Conservation (phyloP, 1,284 basidiomycete genomes). For the Stygiomarasmius scandens region DNA sequence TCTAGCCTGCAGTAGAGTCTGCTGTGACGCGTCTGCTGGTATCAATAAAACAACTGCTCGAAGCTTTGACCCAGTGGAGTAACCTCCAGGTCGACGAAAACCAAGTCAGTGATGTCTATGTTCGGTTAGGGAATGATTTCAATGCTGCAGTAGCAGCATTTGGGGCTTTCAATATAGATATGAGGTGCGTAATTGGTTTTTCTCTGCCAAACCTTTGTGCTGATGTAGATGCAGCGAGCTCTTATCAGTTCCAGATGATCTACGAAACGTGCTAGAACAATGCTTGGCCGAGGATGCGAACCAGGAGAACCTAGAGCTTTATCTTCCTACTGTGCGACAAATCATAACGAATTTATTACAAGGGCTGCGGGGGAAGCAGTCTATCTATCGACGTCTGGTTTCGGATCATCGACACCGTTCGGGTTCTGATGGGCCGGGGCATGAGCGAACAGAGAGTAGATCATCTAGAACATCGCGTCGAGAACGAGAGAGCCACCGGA, state of each 20-base stretch:
- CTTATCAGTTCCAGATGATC: conserved; percentile 84
- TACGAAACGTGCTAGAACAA: conserved; percentile 87
- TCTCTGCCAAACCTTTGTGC: not conserved
- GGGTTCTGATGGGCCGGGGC: conserved; percentile 37
- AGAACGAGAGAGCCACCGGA: conserved; percentile 51
- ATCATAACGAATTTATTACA: conserved; percentile 94
- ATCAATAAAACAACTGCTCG: conserved; percentile 92
- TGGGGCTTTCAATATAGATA: conserved; percentile 83
- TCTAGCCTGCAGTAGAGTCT: conserved; percentile 81
- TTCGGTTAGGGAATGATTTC: conserved; percentile 95
- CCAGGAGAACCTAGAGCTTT: conserved; percentile 83
- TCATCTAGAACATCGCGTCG: conserved; percentile 47
- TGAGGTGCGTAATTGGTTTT: conserved; percentile 66
- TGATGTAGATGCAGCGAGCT: conserved; percentile 68
- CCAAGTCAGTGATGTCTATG: conserved; percentile 95
- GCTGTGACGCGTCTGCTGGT: conserved; percentile 93
- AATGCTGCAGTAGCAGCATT: conserved; percentile 93
- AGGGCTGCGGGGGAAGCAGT: conserved; percentile 91
- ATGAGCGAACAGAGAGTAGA: conserved; percentile 56
- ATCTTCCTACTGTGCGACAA: conserved; percentile 88
- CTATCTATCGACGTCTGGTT: conserved; percentile 70
- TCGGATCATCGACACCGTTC: conserved; percentile 60
- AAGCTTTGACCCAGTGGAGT: conserved; percentile 91
- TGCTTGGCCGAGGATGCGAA: conserved; percentile 91
- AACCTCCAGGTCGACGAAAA: conserved; percentile 74